These are phyloP conservation scores for Vaccinium macrocarpon DNA, from an alignment of 148 eudicot species.

Conservation along the genomic window DNA sequence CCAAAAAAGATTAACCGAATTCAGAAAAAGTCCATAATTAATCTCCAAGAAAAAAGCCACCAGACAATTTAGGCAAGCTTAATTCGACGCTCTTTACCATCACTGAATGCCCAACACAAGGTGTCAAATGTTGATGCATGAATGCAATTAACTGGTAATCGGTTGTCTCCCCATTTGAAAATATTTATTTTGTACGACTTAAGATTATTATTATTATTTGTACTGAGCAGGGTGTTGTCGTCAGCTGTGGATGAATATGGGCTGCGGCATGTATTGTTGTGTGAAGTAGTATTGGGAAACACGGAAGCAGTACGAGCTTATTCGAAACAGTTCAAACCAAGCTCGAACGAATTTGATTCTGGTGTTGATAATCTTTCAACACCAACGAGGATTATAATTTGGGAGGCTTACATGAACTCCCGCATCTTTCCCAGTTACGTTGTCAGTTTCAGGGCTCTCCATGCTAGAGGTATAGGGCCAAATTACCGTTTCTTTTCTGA, in stretches of 20 bases:
- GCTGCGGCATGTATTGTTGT: not conserved
- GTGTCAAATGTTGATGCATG: too few relatives aligned
- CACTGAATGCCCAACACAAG: too few relatives aligned
- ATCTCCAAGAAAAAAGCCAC: too few relatives aligned
- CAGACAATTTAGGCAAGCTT: too few relatives aligned
- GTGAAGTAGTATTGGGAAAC: not conserved
- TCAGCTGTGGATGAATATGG: not conserved
- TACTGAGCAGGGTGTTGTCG: not conserved
- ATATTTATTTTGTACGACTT: too few relatives aligned
- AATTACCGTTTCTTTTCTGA: not conserved
- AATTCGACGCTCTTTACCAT: too few relatives aligned
- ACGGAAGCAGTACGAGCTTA: not conserved
- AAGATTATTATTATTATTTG: too few relatives aligned
- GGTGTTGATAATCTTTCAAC: not conserved
- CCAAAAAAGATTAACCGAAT: too few relatives aligned
- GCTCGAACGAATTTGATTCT: not conserved
- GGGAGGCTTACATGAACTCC: not conserved
- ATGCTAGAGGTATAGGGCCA: not conserved
- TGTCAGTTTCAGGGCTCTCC: not conserved
- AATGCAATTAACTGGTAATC: too few relatives aligned
- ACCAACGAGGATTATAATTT: not conserved
- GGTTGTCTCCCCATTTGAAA: too few relatives aligned
- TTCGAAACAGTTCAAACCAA: not conserved
- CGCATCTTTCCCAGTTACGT: not conserved
- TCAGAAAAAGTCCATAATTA: too few relatives aligned